Base-by-base conservation (phyloP, 164 flowering plant genomes). In the Chimonanthus praecox region DNA sequence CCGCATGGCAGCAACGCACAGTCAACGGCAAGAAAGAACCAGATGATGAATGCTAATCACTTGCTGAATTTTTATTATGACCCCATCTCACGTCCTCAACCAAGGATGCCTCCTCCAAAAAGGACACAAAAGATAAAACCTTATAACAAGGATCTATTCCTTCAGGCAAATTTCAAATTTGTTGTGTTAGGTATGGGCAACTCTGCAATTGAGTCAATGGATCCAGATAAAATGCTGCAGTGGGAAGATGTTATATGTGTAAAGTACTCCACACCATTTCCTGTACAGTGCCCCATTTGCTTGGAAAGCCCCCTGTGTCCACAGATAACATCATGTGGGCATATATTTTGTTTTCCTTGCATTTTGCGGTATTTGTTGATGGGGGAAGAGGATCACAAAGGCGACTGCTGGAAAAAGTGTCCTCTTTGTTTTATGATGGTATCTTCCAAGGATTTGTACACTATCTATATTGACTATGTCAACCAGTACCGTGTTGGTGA, bases 291-390 rank as follows among this genome's bases (percentile, higher is more conserved):
- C 78, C 99, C 99, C 13, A 93, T 95, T 80, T 95, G 99, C 76
- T 81, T 95, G 88, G 99, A 92, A 54, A 74, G 79, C 74, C 99
- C 97, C 71, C 79, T 93, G 4, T 92, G 97, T 72, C 91, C 99
- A n/a, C 99, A 95, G 75, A 95, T 95, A 76, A 95, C 99, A n/a
- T 87, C 97, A 16, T 95, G 99, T 74, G 99, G 99, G 15, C 99
- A 95, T 82, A 90, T 95, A 61, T 95, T 90, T 78, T 95, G 99
- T 75, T 93, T 93, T 74, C 97, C 99, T 1, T 95, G 99, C 77
- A 90, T 95, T 71, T 81, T 95, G 49, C 90, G 77, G 45, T 92
- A 95, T 78, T 81, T 95, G 82, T 76, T 87, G 47, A 84, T 88
- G 90, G 98, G 86, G 9, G 80, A 82, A 78, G 92, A 87, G 77